Evolutionary conservation across 1,139 yeast species (phyloP).

Genomic region (Hyphopichia buzzinii): DNA sequence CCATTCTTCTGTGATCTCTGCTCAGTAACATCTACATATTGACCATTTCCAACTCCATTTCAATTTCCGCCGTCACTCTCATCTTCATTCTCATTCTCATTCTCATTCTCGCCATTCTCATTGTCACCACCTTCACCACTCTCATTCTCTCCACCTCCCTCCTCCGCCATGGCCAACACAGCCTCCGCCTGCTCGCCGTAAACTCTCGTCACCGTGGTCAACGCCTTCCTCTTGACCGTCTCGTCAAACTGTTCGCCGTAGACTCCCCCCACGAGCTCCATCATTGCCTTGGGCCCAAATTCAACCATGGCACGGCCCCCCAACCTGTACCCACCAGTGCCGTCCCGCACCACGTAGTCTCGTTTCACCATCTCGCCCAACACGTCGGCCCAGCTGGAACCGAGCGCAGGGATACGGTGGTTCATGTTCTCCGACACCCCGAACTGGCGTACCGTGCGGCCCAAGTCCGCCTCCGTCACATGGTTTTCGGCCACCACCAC

Average conservation of each 20-base stretch:
- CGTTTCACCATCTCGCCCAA: conserved; percentile 29
- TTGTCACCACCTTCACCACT: background rate
- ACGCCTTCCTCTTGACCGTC: conserved; percentile 17
- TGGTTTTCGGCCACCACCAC: conserved; percentile 36
- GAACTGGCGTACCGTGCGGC: conserved; percentile 20
- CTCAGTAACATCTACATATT: too few species aligned
- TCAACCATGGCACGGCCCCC: conserved; percentile 37
- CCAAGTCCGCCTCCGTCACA: conserved; percentile 26
- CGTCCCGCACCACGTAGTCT: conserved; percentile 25
- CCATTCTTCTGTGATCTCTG: too few species aligned
- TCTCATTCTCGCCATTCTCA: conserved; percentile 3
- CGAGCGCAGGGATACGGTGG: conserved; percentile 21
- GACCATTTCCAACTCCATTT: too few species aligned
- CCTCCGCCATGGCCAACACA: background rate
- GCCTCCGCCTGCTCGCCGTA: conserved; percentile 15
- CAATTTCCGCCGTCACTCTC: too few species aligned
- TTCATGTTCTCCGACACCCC: conserved; percentile 28
- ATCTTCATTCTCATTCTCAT: too few species aligned
- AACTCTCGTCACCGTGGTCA: conserved; percentile 27
- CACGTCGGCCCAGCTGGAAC: conserved; percentile 22
- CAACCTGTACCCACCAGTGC: conserved; percentile 23
- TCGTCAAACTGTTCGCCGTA: conserved; percentile 27
- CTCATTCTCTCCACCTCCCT: background rate
- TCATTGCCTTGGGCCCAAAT: conserved; percentile 30
- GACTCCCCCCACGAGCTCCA: conserved; percentile 22